Evolutionary conservation across 768 basidiomycete genomes (phyloP), one percentile per base, ranked within the genome.

Genomic region (Suillus hirtellus): DNA sequence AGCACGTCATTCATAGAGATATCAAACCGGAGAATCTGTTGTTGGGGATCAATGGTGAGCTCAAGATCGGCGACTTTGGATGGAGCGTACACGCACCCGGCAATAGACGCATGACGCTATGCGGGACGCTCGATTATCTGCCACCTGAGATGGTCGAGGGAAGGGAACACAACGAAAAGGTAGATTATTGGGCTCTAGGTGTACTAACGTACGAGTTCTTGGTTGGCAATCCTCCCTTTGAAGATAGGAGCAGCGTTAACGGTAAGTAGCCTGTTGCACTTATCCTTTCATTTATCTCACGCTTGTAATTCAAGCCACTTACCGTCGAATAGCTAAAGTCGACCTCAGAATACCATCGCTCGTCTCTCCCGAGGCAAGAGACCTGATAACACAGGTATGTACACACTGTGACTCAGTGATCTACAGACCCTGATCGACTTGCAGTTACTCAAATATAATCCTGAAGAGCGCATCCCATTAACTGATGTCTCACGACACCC

Each of bases 61-160:
- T 99, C 69, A 99, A 99, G 82, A 96, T 99, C 65, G 97, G 89
- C 3, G 96, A 99, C 76, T 99, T 99, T 75, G 97, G 97, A 11
- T 99, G 97, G 96, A 94, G 90, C 70, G 95, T 97, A 9, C 96
- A 99, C 74, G 96, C 96, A 0, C 96, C 96, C 0, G 87, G 93
- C 1, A 93, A 95, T 72, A 80, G 95, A 52, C 79, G 96, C 50
- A 90, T 84, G 78, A 98, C 97, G 0, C 82, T 99, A 12, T 99
- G 96, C 69, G 96, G 96, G 14, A 99, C 96, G 1, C 78, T 98
- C 52, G 97, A 99, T 74, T 99, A 99, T 73, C 83, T 99, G 12
- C 96, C 97, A 0, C 96, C 97, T 14, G 96, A 99, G 81, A 99
- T 99, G 97, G 92, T 99, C 15, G 95, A 97, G 69, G 89, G 90